Conservation (phyloP, 768 basidiomycete genomes). For the Termitomyces sp. region DNA sequence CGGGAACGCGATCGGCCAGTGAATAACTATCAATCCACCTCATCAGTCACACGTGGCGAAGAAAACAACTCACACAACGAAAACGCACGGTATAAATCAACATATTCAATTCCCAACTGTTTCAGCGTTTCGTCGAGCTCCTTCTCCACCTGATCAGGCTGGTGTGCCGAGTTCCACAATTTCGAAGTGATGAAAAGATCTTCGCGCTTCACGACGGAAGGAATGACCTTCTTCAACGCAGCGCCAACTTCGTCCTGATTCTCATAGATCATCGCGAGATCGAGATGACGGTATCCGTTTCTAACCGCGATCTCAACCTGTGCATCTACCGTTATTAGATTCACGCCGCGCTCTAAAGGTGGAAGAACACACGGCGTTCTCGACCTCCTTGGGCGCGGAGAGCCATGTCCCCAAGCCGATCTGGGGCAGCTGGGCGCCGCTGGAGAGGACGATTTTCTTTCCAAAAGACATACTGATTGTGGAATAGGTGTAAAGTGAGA, state of each 20-base stretch:
- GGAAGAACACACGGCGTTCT: conserved; percentile 48
- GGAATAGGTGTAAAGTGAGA: background rate
- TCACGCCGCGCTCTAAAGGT: background rate
- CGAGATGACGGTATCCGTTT: conserved; percentile 80
- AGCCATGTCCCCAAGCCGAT: conserved; percentile 85
- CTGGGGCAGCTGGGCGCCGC: conserved; percentile 55
- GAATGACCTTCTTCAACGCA: conserved; percentile 72
- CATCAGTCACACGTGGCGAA: background rate
- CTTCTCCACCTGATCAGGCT: conserved; percentile 59
- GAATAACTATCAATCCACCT: conserved; percentile 45
- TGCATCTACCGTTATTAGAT: background rate
- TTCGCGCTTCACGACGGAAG: conserved; percentile 71
- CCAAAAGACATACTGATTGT: conserved; percentile 14
- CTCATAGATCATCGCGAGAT: conserved; percentile 73
- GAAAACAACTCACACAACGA: background rate
- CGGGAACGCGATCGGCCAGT: conserved; percentile 74
- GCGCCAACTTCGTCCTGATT: conserved; percentile 77
- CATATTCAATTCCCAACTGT: conserved; percentile 68
- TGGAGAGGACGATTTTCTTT: conserved; percentile 34
- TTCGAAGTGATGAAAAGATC: conserved; percentile 81
- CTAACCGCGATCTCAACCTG: conserved; percentile 73
- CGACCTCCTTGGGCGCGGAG: conserved; percentile 70
- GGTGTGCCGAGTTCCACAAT: conserved; percentile 76
- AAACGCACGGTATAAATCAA: conserved; percentile 72
- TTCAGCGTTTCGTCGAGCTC: conserved; percentile 71